Evolutionary conservation across 768 basidiomycete genomes (phyloP).

Genomic region (Tricholoma hemisulphureum): DNA sequence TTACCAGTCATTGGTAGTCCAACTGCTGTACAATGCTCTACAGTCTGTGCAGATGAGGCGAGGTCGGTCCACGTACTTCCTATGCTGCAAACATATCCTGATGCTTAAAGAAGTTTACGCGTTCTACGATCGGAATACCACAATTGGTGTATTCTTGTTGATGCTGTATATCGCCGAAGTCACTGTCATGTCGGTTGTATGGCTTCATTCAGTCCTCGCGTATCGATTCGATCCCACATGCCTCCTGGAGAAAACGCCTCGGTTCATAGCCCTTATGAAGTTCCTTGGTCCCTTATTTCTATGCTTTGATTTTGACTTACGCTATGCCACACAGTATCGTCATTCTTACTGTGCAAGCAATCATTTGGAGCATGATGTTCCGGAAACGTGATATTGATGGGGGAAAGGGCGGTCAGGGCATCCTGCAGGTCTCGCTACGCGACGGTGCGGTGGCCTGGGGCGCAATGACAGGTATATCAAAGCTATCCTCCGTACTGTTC

Average conservation of each 20-base stretch:
- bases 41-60: conserved; percentile 17
- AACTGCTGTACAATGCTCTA: conserved; percentile 11
- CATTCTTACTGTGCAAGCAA: conserved; percentile 3
- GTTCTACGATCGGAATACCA: conserved; percentile 3
- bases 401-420: background rate
- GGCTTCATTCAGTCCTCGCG: background rate
- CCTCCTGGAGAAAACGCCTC: conserved; percentile 8
- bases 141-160: background rate
- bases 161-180: conserved; percentile 6
- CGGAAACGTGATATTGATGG: background rate
- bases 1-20: conserved; percentile 15
- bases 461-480: conserved; percentile 3
- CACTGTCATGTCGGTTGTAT: background rate
- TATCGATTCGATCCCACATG: conserved; percentile 9
- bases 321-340: background rate
- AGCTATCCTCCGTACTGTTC: background rate
- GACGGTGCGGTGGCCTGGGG: conserved; percentile 10
- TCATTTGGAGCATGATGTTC: conserved; percentile 11
- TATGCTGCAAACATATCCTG: background rate
- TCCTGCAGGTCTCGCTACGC: background rate
- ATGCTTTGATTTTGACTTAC: background rate
- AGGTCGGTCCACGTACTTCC: conserved; percentile 8
- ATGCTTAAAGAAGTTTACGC: conserved; percentile 8
- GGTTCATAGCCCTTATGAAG: conserved; percentile 8
- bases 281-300: background rate